Evolutionary conservation across 2,329 filamentous ascomycete species (phyloP).

Genomic region (Lasiodiplodia sp.): DNA sequence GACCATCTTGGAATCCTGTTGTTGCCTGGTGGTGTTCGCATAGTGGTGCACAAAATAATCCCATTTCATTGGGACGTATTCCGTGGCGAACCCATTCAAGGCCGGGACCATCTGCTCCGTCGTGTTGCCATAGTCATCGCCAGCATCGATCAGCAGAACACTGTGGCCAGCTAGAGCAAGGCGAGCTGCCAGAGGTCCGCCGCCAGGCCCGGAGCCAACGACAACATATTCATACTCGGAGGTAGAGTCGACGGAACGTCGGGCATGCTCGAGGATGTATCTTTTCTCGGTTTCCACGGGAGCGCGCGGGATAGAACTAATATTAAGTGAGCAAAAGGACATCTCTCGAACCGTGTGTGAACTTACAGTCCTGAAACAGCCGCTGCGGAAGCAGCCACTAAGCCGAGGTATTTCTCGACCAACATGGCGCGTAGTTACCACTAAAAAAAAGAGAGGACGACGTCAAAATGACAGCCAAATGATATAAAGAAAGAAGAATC

Average conservation of each 20-base stretch:
- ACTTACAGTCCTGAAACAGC: constrained; percentile 10
- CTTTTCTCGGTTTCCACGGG: not conserved
- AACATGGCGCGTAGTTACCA: not conserved
- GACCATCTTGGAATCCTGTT: constrained; percentile 66
- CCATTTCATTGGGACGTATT: constrained; percentile 67
- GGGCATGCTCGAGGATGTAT: constrained; percentile 1
- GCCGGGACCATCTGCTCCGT: constrained; percentile 60
- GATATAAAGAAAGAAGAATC: not conserved
- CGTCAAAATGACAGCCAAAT: constrained; percentile 7
- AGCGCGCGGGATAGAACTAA: not conserved
- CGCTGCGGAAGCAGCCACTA: not conserved
- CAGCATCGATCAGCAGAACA: constrained; percentile 66
- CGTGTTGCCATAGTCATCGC: constrained; percentile 62
- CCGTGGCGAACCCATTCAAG: constrained; percentile 60
- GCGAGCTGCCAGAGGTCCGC: constrained; percentile 64
- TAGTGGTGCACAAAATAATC: constrained; percentile 71
- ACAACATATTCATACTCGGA: constrained; percentile 66
- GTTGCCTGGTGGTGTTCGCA: constrained; percentile 59
- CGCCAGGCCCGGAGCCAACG: constrained; percentile 67
- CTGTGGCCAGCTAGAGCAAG: constrained; percentile 66
- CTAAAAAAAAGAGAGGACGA: constrained; percentile 8
- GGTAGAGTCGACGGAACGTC: not conserved
- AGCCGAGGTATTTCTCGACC: constrained; percentile 12
- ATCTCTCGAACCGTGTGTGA: not conserved
- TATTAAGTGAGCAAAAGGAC: not conserved